Evolutionary conservation across 2,329 filamentous ascomycete species (phyloP).

Genomic region (Penicillium sp.): DNA sequence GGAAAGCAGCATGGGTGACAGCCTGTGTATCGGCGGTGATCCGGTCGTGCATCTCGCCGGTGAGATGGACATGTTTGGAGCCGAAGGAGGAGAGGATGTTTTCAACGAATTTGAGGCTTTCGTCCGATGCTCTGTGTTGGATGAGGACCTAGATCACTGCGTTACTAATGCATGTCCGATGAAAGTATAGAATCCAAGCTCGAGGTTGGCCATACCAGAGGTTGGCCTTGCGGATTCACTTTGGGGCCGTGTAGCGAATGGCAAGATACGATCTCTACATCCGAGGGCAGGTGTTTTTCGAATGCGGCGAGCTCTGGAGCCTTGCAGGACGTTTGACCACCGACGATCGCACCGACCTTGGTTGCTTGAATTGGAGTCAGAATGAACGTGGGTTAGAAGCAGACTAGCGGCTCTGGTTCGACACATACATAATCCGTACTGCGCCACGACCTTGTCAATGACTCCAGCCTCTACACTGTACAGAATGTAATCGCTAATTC

Average conservation of each 20-base stretch:
- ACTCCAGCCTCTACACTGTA: constrained; percentile 95
- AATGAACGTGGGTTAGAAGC: constrained; percentile 9
- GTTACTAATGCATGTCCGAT: constrained; percentile 15
- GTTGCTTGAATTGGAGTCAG: constrained; percentile 63
- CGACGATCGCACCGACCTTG: constrained; percentile 91
- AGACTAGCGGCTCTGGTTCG: constrained; percentile 10
- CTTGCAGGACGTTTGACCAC: constrained; percentile 97
- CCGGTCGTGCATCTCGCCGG: constrained; percentile 83
- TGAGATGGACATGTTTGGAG: constrained; percentile 84
- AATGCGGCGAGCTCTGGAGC: constrained; percentile 93
- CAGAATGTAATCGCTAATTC: constrained; percentile 96
- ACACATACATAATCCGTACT: constrained; percentile 85
- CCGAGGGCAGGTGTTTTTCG: constrained; percentile 77
- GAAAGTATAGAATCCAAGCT: constrained; percentile 13
- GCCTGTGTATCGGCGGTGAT: constrained; percentile 98
- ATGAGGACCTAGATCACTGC: constrained; percentile 64
- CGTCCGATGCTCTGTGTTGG: constrained; percentile 80
- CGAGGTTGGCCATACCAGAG: constrained; percentile 60
- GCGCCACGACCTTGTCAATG: constrained; percentile 81
- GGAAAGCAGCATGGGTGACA: constrained; percentile 93
- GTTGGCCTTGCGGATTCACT: constrained; percentile 84
- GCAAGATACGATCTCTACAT: constrained; percentile 92
- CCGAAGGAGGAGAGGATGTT: constrained; percentile 76
- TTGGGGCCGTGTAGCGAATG: constrained; percentile 94
- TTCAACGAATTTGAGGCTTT: constrained; percentile 75